Conservation (phyloP, 768 basidiomycete species). For the Royoungia palumana region DNA sequence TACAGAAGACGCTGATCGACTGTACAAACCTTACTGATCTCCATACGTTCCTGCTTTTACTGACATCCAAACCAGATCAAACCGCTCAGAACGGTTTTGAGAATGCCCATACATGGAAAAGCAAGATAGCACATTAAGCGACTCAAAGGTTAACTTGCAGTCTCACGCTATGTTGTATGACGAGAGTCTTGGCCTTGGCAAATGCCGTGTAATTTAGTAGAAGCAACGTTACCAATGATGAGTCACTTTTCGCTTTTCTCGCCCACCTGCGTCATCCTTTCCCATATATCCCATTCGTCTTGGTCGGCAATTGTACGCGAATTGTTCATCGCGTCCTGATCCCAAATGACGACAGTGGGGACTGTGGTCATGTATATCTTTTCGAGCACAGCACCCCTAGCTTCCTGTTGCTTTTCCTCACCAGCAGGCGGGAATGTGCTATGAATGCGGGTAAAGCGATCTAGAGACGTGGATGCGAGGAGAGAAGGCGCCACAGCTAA, state of each 20-base stretch:
- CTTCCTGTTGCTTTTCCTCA: conserved; percentile 49
- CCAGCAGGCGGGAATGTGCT: conserved; percentile 52
- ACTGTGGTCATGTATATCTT: conserved; percentile 60
- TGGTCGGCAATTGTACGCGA: conserved; percentile 15
- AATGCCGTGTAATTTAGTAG: neutral
- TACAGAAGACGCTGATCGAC: conserved; percentile 77
- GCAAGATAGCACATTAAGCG: conserved; percentile 56
- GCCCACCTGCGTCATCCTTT: conserved; percentile 54
- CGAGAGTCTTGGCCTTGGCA: neutral
- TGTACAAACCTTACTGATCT: conserved; percentile 44
- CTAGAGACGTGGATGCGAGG: conserved; percentile 61
- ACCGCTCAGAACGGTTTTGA: conserved; percentile 85
- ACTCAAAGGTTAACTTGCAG: neutral
- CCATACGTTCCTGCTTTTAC: neutral
- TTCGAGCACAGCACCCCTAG: conserved; percentile 58
- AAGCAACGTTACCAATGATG: neutral
- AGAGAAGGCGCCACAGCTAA: conserved; percentile 52
- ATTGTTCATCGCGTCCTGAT: conserved; percentile 33
- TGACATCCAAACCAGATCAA: conserved; percentile 50
- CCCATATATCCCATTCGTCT: conserved; percentile 67
- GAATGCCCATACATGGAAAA: conserved; percentile 83
- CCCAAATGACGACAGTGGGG: conserved; percentile 67
- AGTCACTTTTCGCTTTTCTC: conserved; percentile 35
- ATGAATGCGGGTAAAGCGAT: conserved; percentile 71
- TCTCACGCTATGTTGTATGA: neutral